Percentiles rank a stretch among this genome's conserved stretches.
phyloP scores from a whole-genome alignment of 805 yeast species.

The Candida ficus region DNA sequence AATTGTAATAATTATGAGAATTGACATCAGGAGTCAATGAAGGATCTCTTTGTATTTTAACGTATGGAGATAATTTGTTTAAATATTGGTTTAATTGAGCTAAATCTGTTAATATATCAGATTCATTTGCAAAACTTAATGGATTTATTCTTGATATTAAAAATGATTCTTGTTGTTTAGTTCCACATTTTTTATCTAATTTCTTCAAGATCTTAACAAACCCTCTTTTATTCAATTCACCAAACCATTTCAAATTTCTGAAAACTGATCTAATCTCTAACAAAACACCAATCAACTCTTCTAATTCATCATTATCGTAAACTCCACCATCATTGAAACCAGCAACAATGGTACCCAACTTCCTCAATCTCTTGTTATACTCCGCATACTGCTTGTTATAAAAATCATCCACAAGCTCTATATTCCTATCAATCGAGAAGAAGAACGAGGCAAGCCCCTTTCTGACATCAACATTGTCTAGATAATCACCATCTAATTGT shows the following conservation, averaged over 20 bases:
- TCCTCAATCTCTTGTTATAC: conserved; percentile 62
- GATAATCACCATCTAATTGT: conserved; percentile 12
- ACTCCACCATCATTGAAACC: conserved; percentile 24
- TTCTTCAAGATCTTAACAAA: conserved; percentile 85
- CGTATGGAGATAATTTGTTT: conserved; percentile 45
- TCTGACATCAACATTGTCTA: conserved; percentile 39
- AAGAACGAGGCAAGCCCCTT: conserved; percentile 60
- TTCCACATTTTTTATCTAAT: conserved; percentile 77
- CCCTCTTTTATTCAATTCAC: conserved; percentile 88
- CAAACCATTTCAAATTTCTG: conserved; percentile 88
- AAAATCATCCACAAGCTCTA: conserved; percentile 76
- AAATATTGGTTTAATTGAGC: conserved; percentile 46
- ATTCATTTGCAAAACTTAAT: conserved; percentile 71
- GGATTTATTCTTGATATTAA: conserved; percentile 66
- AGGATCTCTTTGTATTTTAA: conserved; percentile 8
- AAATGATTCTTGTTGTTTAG: conserved; percentile 50
- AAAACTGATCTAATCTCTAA: conserved; percentile 71
- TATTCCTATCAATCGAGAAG: conserved; percentile 71
- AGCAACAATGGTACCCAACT: conserved; percentile 32
- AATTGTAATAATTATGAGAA: conserved; percentile 26
- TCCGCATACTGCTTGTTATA: conserved; percentile 70
- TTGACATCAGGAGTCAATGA: conserved; percentile 19
- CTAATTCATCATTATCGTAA: conserved; percentile 44
- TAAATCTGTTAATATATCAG: conserved; percentile 49
- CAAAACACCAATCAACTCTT: conserved; percentile 60